Evolutionary conservation across 441 rosid species (phyloP).

Genomic region (Caryocar brasiliense): DNA sequence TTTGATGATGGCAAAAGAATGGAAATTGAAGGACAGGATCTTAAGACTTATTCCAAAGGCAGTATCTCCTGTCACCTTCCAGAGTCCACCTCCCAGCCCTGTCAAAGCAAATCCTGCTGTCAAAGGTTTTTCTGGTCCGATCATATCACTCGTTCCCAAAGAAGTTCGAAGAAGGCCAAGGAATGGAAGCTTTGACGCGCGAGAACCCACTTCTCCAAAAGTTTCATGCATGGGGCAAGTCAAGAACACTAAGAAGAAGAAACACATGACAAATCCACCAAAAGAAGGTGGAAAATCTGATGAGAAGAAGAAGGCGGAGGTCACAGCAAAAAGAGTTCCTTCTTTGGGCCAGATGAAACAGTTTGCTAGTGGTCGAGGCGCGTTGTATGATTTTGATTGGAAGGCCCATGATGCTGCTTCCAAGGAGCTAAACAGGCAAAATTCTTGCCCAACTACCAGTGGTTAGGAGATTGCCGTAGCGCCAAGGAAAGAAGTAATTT

Average conservation of each 20-base stretch:
- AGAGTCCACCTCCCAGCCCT: slow-evolving; percentile 32
- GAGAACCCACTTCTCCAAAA: slow-evolving; percentile 37
- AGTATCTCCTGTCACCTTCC: slow-evolving; percentile 17
- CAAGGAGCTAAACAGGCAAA: not conserved
- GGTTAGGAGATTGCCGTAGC: not conserved
- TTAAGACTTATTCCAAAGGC: slow-evolving; percentile 16
- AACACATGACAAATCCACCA: not conserved
- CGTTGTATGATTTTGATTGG: slow-evolving; percentile 25
- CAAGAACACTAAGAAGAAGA: slow-evolving; percentile 9
- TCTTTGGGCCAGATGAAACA: slow-evolving; percentile 15
- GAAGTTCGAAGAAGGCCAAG: slow-evolving; percentile 22
- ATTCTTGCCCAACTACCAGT: not conserved
- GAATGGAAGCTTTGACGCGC: slow-evolving; percentile 22
- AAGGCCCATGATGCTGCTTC: slow-evolving; percentile 6
- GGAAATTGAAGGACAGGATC: slow-evolving; percentile 6
- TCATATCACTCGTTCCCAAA: slow-evolving; percentile 21
- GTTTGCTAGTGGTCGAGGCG: slow-evolving; percentile 22
- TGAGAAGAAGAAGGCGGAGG: not conserved
- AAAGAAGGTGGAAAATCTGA: not conserved
- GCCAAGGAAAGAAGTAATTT: slow-evolving; percentile 15
- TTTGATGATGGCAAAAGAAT: slow-evolving; percentile 11
- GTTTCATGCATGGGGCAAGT: slow-evolving; percentile 41
- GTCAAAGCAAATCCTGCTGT: not conserved
- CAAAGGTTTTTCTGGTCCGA: slow-evolving; percentile 2
- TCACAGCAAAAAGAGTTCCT: not conserved